A percentile compares a stretch with the other conserved stretches of the same genome.
phyloP scores from a whole-genome alignment of 305 asterid genomes.

The Fraxinus albicans region DNA sequence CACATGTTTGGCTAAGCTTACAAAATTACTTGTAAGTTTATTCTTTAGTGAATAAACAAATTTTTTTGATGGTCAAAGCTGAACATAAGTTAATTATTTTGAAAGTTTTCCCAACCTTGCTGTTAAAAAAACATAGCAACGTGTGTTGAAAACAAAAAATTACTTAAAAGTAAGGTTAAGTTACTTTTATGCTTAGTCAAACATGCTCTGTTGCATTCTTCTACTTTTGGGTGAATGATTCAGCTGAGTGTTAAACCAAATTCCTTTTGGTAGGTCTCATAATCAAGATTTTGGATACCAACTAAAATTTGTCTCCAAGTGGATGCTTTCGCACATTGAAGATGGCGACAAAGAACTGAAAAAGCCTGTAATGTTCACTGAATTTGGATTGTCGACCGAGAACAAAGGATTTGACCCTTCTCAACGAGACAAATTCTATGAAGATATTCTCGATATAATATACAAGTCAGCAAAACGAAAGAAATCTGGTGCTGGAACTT shows the following conservation, averaged over 20 bases:
- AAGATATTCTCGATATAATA: conserved; percentile 65
- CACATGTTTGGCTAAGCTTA: neutral
- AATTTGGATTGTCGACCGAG: conserved; percentile 76
- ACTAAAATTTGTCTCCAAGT: conserved; percentile 65
- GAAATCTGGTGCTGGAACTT: conserved; percentile 77
- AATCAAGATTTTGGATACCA: conserved; percentile 63
- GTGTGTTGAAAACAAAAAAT: neutral
- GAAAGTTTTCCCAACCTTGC: neutral
- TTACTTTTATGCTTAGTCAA: neutral
- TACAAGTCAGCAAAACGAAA: conserved; percentile 69
- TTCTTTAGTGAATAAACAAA: neutral
- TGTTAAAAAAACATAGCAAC: neutral
- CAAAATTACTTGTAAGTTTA: neutral
- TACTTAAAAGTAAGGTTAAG: neutral
- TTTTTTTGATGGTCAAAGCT: neutral
- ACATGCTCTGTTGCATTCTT: neutral
- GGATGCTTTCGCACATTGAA: conserved; percentile 99
- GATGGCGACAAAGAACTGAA: conserved; percentile 90
- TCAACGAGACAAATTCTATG: conserved; percentile 65
- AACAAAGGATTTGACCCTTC: conserved; percentile 67
- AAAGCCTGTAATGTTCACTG: conserved; percentile 84
- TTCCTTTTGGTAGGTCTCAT: conserved; percentile 61
- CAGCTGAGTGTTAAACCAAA: neutral
- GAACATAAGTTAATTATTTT: neutral
- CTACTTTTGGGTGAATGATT: neutral